Percentiles rank a stretch among this genome's conserved stretches.
These are phyloP conservation scores for Silene noctiflora DNA, from an alignment of 179 eudicot genomes.

Conservation along the genomic window DNA sequence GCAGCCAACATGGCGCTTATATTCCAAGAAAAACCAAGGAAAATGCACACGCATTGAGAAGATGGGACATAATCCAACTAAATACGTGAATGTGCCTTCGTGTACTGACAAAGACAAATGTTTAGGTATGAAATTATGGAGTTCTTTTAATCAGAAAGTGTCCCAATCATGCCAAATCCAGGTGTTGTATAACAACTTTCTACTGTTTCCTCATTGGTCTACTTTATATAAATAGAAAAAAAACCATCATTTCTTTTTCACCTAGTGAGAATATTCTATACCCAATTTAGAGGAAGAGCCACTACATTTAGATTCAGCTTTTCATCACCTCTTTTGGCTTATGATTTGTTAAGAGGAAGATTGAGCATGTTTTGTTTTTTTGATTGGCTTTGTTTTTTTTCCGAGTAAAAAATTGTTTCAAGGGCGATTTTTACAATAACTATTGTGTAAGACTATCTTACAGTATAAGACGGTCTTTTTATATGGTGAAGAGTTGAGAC, in stretches of 20 bases:
- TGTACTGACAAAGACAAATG: constrained; percentile 28
- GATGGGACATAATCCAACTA: constrained; percentile 26
- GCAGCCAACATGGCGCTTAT: constrained; percentile 2
- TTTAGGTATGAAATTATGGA: constrained; percentile 35
- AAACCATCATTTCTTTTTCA: constrained; percentile 4
- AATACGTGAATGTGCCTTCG: constrained; percentile 18
- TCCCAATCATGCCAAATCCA: constrained; percentile 24
- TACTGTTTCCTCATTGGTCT: constrained; percentile 10
- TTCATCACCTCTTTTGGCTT: constrained; percentile 11
- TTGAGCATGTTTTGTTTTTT: background rate
- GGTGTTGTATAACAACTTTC: constrained; percentile 12
- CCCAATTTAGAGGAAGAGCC: constrained; percentile 20
- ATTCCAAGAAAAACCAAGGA: background rate
- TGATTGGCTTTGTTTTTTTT: constrained; percentile 8
- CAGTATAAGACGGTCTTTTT: too few relatives aligned
- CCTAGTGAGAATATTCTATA: constrained; percentile 26
- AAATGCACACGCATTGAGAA: constrained; percentile 13
- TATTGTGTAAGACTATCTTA: too few relatives aligned
- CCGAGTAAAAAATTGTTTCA: too few relatives aligned
- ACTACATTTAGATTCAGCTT: constrained; percentile 15
- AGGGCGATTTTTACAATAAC: background rate
- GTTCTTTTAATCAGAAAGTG: constrained; percentile 10
- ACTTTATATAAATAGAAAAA: background rate
- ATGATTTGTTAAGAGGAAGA: background rate
- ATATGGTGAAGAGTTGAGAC: too few relatives aligned